Conservation (phyloP, 805 yeast species). For the Huiozyma sinensis region DNA sequence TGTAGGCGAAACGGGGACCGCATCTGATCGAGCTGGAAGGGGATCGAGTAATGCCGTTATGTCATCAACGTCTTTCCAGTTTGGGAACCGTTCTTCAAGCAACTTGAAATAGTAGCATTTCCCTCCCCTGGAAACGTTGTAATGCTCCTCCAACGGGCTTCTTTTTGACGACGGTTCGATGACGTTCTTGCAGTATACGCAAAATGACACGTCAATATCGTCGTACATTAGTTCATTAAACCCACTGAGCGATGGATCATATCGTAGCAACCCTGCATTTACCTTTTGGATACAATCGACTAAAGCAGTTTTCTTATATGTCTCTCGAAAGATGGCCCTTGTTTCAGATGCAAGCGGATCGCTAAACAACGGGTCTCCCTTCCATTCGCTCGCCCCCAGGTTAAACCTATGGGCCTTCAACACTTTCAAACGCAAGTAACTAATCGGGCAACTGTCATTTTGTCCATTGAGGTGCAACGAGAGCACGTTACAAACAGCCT, state of each 20-base stretch:
- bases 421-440: conserved; percentile 11
- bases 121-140: conserved; percentile 12
- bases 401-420: conserved; percentile 17
- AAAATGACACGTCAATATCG: conserved; percentile 40
- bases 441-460: conserved; percentile 9
- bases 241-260: conserved; percentile 39
- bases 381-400: conserved; percentile 13
- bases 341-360: conserved; percentile 11
- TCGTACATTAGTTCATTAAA: conserved; percentile 16
- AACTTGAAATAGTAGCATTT: conserved; percentile 16
- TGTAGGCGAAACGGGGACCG: not conserved
- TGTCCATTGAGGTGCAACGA: conserved; percentile 11
- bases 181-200: conserved; percentile 46
- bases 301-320: conserved; percentile 10
- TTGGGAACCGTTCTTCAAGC: not conserved
- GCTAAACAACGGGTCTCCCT: conserved; percentile 12
- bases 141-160: conserved; percentile 39
- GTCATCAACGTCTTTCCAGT: not conserved
- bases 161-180: conserved; percentile 31
- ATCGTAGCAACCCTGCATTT: conserved; percentile 41
- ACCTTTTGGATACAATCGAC: conserved; percentile 30
- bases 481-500: conserved; percentile 19
- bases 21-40: no score
- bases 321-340: conserved; percentile 4
- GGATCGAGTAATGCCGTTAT: not conserved